These are phyloP conservation scores for Cyclostephanos tholiformis DNA, from an alignment of 108 stramenopile genomes.

Conservation along the genomic window DNA sequence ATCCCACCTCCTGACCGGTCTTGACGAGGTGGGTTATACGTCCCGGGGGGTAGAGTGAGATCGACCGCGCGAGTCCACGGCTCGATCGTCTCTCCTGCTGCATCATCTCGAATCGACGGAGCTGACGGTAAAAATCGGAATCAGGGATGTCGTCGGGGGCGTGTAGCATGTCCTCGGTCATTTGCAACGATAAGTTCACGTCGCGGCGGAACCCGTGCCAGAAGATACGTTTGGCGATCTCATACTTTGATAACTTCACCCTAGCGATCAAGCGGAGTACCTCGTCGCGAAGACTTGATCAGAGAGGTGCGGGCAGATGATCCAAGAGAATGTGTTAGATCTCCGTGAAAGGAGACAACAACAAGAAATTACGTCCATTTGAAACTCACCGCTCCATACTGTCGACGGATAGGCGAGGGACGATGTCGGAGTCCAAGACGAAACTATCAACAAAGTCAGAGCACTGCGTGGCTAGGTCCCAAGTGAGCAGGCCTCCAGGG, in stretches of 20 bases:
- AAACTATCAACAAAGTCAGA: slow-evolving; percentile 72
- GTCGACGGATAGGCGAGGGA: slow-evolving; percentile 81
- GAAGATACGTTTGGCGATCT: slow-evolving; percentile 55
- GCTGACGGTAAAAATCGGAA: slow-evolving; percentile 69
- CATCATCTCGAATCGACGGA: slow-evolving; percentile 64
- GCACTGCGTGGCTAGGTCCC: slow-evolving; percentile 73
- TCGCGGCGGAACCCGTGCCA: slow-evolving; percentile 50
- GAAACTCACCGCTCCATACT: slow-evolving; percentile 66
- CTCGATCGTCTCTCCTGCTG: slow-evolving; percentile 63
- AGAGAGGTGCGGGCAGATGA: no score
- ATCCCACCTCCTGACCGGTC: slow-evolving; percentile 69
- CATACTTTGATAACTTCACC: slow-evolving; percentile 83
- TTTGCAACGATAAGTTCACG: slow-evolving; percentile 49
- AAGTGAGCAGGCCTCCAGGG: slow-evolving; percentile 88
- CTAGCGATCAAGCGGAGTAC: slow-evolving; percentile 81
- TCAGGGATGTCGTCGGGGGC: slow-evolving; percentile 54
- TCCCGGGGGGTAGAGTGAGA: slow-evolving; percentile 80
- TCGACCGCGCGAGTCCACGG: slow-evolving; percentile 57
- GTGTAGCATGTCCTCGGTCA: slow-evolving; percentile 63
- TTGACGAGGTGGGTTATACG: slow-evolving; percentile 84
- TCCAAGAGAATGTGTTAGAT: background rate
- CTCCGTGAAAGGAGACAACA: background rate
- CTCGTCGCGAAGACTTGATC: slow-evolving; percentile 69
- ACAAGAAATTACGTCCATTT: background rate
- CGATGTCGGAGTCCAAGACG: slow-evolving; percentile 88